Percentiles rank a stretch among this genome's conserved stretches.
Conservation (phyloP, 2,329 filamentous ascomycete species). For the Phialemoniopsis sp. region DNA sequence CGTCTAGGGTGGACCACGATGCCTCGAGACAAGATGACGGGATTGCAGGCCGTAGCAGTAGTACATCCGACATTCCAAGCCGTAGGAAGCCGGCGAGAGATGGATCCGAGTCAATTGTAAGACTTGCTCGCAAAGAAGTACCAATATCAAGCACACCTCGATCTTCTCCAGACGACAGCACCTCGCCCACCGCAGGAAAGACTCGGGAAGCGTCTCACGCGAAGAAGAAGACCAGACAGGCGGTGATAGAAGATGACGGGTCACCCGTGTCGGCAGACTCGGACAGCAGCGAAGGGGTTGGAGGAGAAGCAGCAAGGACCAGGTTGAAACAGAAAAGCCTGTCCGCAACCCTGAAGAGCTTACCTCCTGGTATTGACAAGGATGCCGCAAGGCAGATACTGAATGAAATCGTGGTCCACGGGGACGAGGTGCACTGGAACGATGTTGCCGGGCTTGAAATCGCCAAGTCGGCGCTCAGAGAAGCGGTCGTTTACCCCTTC, state of each 20-base stretch:
- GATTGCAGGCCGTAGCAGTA: too few relatives aligned
- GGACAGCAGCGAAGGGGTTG: neutral
- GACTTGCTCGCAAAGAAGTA: too few relatives aligned
- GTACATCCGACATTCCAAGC: too few relatives aligned
- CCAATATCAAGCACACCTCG: too few relatives aligned
- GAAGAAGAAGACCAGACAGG: too few relatives aligned
- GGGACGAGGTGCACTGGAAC: constrained; percentile 91
- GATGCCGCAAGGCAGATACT: constrained; percentile 84
- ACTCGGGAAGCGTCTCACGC: too few relatives aligned
- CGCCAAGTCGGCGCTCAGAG: constrained; percentile 87
- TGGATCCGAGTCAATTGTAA: neutral
- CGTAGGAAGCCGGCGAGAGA: neutral
- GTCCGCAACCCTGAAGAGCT: constrained; percentile 65
- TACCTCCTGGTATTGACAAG: constrained; percentile 80
- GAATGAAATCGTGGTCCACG: constrained; percentile 91
- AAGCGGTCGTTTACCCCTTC: constrained; percentile 96
- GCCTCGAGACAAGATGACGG: too few relatives aligned
- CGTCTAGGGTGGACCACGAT: too few relatives aligned
- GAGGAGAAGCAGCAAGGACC: constrained; percentile 21
- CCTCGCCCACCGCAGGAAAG: too few relatives aligned
- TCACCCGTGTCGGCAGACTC: too few relatives aligned
- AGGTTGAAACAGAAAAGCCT: constrained; percentile 35
- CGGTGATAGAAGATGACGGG: too few relatives aligned
- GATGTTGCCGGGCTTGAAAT: constrained; percentile 89
- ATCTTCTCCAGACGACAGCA: too few relatives aligned